Evolutionary conservation across 441 rosid genomes (phyloP), one percentile per base, ranked within the genome.

Genomic region (Omphalea diandra): DNA sequence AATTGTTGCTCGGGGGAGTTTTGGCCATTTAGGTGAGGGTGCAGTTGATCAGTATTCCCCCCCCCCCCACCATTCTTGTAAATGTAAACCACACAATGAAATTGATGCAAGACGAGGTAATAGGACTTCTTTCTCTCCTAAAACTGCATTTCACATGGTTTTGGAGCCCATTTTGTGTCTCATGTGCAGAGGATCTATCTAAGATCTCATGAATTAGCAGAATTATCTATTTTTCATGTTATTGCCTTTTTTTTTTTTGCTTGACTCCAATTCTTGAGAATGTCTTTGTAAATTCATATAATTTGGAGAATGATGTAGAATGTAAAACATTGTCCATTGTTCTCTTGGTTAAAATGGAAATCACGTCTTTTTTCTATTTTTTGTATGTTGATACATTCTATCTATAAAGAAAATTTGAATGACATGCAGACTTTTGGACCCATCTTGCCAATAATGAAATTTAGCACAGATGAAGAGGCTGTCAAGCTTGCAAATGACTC

Each of bases 21-120:
- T 93, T 75, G 99, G 99, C 80, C 86, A 87, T 83, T 82, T 95
- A 50, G 88, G 87, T 50, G 97, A 87, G 83, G 98, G 80, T 84
- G 96, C 97, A 49, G 98, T 93, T 2, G 99, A 95, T 78, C 99
- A 95, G 69, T 95, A 86, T 73, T 95, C 87, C 75, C 97, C 98
- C n/a, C n/a, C n/a, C n/a, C 20, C 98, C 99, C 60, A 93, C 99
- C 0, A 89, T 93, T 73, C 81, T 93, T 70, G 83, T 83, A 71
- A 90, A 89, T 69, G 97, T 89, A 15, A 76, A 95, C 82, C 99
- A 93, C 86, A 73, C 79, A 33, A 95, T 95, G 98, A 86, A 77
- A 76, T 82, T 95, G 83, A 92, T 95, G 99, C 96, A 86, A 80
- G 98, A 95, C 82, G 99, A 95, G 99, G 99, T 93, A n/a, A n/a